Base-by-base conservation (phyloP, 352 stramenopile species). In the Phytophthora fragariae region DNA sequence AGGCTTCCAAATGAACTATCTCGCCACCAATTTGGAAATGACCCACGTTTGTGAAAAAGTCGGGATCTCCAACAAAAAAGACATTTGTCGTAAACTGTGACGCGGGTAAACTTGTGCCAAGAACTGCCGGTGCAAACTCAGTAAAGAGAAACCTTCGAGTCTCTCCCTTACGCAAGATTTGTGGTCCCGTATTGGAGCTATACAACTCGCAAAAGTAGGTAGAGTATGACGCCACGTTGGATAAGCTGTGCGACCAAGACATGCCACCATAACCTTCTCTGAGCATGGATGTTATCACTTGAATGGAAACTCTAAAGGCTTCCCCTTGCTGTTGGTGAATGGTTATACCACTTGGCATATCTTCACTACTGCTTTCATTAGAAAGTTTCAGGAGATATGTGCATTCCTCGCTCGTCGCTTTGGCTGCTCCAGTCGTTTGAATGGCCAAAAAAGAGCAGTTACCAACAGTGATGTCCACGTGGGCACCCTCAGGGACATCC, bases 371-470 rank as follows among this genome's bases (percentile, higher is more conserved):
- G 39, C n/a, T n/a, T 53, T 15, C 19, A 3, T 17, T 47, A 2
- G 29, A 29, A 11, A 62, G 31, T 72, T 72, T 72, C 57, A 75
- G 33, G 10, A 72, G 47, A 61, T 68, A 72, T 11, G 1, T 27
- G 14, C 69, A 76, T n/a, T 72, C 63, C 2, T 60, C 29, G 21
- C 52, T 68, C 11, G 56, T 72, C 37, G 33, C 41, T 52, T 21
- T 47, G 15, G 47, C 63, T 57, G 15, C 33, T 1, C 62, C 63
- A 19, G 52, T 55, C 24, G 57, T 19, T 62, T 54, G 5, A 33
- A 76, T 60, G 19, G 17, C 31, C 12, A 72, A 68, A 39, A 35
- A 49, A 2, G 62, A 50, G n/a, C 69, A 76, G 19, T 76, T 76
- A 10, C n/a, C 37, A n/a, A 72, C 35, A 17, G 54, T 9, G 21